Evolutionary conservation across 2,329 filamentous ascomycete genomes (phyloP).

Genomic region (Penicillium griseofulvum): DNA sequence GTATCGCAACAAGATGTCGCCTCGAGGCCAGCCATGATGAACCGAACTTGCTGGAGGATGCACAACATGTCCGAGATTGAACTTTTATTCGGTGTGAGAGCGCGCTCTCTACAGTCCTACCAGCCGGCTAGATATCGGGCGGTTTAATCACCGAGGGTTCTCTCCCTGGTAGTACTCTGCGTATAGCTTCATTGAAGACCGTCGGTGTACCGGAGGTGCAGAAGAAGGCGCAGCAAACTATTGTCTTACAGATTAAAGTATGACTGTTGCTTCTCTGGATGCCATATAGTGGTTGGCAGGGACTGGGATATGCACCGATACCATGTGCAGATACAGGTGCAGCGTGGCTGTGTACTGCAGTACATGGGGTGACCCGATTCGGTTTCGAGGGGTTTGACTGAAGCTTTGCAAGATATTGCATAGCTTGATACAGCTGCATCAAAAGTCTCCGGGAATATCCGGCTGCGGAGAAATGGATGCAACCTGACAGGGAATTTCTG

Average conservation of each 20-base stretch:
- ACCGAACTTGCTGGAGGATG: neutral
- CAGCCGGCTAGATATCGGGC: neutral
- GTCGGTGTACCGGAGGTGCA: neutral
- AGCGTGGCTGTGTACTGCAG: conserved; percentile 5
- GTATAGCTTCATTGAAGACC: neutral
- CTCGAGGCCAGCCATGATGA: neutral
- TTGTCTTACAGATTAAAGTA: neutral
- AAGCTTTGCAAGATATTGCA: neutral
- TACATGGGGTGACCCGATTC: neutral
- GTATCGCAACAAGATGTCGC: neutral
- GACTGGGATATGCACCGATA: conserved; percentile 1
- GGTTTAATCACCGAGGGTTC: neutral
- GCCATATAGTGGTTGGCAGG: neutral
- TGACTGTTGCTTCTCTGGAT: neutral
- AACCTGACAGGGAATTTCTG: neutral
- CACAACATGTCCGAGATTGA: neutral
- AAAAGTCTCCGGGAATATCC: neutral
- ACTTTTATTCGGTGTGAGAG: neutral
- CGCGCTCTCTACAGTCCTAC: too few species aligned
- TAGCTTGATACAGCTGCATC: neutral
- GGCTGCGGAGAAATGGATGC: neutral
- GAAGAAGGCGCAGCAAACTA: neutral
- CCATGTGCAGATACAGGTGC: conserved; percentile 6
- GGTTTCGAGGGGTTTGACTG: neutral
- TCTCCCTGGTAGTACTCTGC: neutral